Conservation (phyloP, 768 basidiomycete species). For the Amylocystis lapponica region DNA sequence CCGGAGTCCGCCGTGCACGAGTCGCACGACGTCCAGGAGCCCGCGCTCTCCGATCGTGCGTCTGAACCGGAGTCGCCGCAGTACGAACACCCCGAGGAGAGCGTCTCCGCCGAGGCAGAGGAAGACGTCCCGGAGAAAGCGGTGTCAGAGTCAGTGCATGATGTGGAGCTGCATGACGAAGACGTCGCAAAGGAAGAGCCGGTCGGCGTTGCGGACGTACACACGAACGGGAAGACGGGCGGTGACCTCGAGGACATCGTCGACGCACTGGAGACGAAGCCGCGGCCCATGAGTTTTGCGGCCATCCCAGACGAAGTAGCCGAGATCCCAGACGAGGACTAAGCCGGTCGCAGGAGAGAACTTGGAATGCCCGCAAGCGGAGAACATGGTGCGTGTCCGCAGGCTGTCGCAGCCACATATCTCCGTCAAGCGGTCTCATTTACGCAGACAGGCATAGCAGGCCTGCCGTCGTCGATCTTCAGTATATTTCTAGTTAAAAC, state of each 20-base stretch:
- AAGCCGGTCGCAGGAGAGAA: too few species aligned
- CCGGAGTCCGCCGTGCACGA: too few species aligned
- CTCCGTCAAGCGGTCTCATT: too few species aligned
- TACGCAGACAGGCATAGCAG: too few species aligned
- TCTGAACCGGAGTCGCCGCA: constrained; percentile 2
- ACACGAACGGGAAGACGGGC: constrained; percentile 14
- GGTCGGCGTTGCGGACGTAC: constrained; percentile 15
- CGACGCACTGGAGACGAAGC: constrained; percentile 49
- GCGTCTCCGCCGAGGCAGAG: constrained; percentile 5
- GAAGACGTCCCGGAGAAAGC: constrained; percentile 4
- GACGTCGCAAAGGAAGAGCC: constrained; percentile 7
- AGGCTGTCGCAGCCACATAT: too few species aligned
- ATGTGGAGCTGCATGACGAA: neutral
- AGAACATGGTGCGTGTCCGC: too few species aligned
- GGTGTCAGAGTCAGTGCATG: neutral
- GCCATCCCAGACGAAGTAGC: constrained; percentile 17
- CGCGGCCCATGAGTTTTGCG: constrained; percentile 12
- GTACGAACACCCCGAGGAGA: constrained; percentile 11
- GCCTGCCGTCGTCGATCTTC: too few species aligned
- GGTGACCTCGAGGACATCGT: constrained; percentile 56
- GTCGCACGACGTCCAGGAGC: constrained; percentile 13
- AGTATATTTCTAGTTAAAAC: too few species aligned
- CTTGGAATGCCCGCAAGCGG: too few species aligned
- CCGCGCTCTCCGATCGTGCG: too few species aligned
- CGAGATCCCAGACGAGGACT: constrained; percentile 52